These are phyloP conservation scores for Capronia americana DNA, from an alignment of 2,329 filamentous ascomycete genomes.

Conservation along the genomic window DNA sequence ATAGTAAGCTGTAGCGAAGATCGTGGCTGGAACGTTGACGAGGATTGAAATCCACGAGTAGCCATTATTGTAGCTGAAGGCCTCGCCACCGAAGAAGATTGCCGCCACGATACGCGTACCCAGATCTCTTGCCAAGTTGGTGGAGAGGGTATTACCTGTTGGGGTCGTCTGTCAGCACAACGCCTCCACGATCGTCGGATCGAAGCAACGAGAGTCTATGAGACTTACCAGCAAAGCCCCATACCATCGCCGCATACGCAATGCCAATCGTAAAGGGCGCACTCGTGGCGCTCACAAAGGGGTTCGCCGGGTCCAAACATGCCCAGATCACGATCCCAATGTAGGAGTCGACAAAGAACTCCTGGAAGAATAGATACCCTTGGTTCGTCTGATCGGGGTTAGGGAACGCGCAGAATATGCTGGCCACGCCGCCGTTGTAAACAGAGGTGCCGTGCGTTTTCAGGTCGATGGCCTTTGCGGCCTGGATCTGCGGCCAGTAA, in stretches of 20 bases:
- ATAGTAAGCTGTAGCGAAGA: conserved; percentile 62
- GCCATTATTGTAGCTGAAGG: conserved; percentile 51
- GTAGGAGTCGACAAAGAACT: conserved; percentile 65
- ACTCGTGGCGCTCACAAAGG: conserved; percentile 57
- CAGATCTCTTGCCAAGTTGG: conserved; percentile 65
- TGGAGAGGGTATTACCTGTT: conserved; percentile 58
- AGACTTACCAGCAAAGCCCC: conserved; percentile 57
- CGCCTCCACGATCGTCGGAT: background rate
- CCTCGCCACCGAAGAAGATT: conserved; percentile 62
- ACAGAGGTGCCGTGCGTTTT: conserved; percentile 50
- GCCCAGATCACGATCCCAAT: conserved; percentile 66
- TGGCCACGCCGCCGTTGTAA: conserved; percentile 59
- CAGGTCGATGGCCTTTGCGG: conserved; percentile 49
- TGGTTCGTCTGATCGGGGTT: conserved; percentile 58
- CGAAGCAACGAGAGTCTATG: background rate
- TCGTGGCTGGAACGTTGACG: conserved; percentile 63
- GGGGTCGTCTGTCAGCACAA: background rate
- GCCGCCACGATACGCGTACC: conserved; percentile 65
- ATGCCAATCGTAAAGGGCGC: conserved; percentile 64
- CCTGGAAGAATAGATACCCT: conserved; percentile 64
- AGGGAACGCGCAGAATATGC: conserved; percentile 63
- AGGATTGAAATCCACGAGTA: conserved; percentile 63
- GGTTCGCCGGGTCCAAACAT: conserved; percentile 63
- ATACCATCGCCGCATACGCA: conserved; percentile 61
- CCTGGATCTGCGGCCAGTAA: conserved; percentile 60